Base-by-base conservation (phyloP, 2,329 filamentous ascomycete genomes). In the Colletotrichum camelliae region DNA sequence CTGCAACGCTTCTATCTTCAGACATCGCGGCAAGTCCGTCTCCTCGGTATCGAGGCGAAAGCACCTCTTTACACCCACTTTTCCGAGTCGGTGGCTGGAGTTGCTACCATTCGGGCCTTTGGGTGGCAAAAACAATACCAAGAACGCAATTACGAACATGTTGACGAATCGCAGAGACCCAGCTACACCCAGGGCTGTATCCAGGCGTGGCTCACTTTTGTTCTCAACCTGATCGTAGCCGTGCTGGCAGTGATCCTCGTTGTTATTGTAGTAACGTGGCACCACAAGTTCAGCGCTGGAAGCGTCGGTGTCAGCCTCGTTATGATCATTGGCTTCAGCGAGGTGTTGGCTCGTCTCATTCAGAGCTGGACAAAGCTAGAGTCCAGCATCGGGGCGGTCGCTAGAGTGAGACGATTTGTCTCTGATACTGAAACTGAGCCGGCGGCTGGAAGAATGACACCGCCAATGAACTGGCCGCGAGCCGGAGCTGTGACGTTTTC, bases 21-120 rank as follows among this genome's bases (percentile, higher is more conserved):
- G 29, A 85, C 83, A 5, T 84, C 83, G 1, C 77, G 83, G 1
- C 84, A 85, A 76, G 62, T 85, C 2, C 81, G 83, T 15, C 77
- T 82, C 5, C 77, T 84, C 12, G 83, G 83, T 9, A 78, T 84
- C 6, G 83, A 84, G 39, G 79, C 82, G 13, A 84, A 84, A 70
- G 79, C 80, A 10, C 83, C 83, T 6, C 77, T 84, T 0, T 84
- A 83, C 58, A 80, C 81, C 4, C 80, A 81, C 64, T 84, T 84
- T 60, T 77, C 75, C 24, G 80, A 81, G 39, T 79, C 80, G 1
- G 72, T 80, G 13, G 58, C 67, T 0, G 79, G 79, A 2, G 65
- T 69, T 2, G 72, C 79, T 4, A 80, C 77, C 0, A 79, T 80
- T 18, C 73, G 79, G n/a, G 78, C 79, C 27, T 80, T 79, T 27